Base-by-base conservation (phyloP, 1,139 yeast species). In the Kodamaea alishanica region DNA sequence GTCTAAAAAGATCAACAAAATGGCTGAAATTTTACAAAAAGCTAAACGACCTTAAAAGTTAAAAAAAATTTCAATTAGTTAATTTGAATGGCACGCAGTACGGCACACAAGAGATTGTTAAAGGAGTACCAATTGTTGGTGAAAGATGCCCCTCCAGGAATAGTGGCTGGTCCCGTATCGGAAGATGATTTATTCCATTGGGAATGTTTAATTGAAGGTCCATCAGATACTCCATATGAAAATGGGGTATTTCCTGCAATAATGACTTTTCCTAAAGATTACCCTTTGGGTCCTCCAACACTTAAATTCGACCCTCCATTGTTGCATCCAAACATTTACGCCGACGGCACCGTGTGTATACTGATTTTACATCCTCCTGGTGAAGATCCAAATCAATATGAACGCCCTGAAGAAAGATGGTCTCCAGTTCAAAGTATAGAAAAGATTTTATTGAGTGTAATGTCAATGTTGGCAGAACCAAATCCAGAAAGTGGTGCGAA, bases 401-500 rank as follows among this genome's bases (percentile, higher is more conserved):
- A 92, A 60, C 65, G 87, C 26, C 96, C 97, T 0, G 94, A 90
- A 48, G 98, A 92, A 63, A 73, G 98, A 48, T 92, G 98, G 98
- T 85, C 95, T 6, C 98, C 98, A 0, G 92, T 92, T 32, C 98
- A 92, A 60, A 86, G 96, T 55, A 90, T 92, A 24, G 98, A 92
- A 64, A 92, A 92, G 75, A 92, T 92, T 44, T 70, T 92, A 46
- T 66, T 92, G 44, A 84, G 95, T 60, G 97, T 92, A 24, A 80
- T 89, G 76, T 85, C 96, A 53, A 90, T 92, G 97, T 73, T 92
- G 48, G 95, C 97, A 2, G 97, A 92, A 60, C 97, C 98, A 4
- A 92, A 92, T 57, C 86, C 88, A 25, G 97, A 90, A 60, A 84
- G 95, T 54, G 97, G 97, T 5, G 98, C 98, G 36, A 89, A 92